These are phyloP conservation scores for Ephemerocybe angulata DNA, from an alignment of 768 basidiomycete species.

Conservation along the genomic window DNA sequence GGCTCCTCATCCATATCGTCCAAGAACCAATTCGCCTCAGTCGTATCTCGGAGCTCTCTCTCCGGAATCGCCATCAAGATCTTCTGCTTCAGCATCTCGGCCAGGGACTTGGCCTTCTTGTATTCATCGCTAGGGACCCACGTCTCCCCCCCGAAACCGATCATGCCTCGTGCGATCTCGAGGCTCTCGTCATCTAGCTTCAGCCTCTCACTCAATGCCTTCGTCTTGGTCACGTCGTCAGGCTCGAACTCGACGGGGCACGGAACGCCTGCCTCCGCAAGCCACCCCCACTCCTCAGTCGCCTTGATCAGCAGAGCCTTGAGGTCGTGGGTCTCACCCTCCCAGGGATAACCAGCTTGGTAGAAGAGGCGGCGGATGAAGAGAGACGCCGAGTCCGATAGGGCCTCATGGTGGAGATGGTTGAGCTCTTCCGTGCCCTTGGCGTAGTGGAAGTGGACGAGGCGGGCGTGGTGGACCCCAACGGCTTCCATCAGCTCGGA, in stretches of 20 bases:
- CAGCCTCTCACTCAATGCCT: conserved; percentile 31
- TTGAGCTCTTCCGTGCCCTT: conserved; percentile 43
- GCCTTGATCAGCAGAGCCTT: conserved; percentile 44
- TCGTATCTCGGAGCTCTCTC: conserved; percentile 34
- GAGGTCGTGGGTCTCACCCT: conserved; percentile 46
- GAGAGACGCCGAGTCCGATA: conserved; percentile 33
- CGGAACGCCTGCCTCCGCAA: conserved; percentile 34
- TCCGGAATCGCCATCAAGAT: conserved; percentile 27
- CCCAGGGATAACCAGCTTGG: conserved; percentile 44
- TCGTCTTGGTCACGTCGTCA: conserved; percentile 41
- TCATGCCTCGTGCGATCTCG: conserved; percentile 21
- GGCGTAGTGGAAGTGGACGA: conserved; percentile 50
- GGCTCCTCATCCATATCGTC: conserved; percentile 48
- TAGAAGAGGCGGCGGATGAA: conserved; percentile 41
- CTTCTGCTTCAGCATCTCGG: conserved; percentile 32
- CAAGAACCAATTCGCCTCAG: conserved; percentile 40
- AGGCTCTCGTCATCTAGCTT: conserved; percentile 27
- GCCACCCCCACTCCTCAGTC: conserved; percentile 38
- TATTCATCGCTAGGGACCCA: conserved; percentile 45
- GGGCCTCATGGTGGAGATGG: conserved; percentile 35
- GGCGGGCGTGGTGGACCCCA: conserved; percentile 41
- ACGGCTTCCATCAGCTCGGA: conserved; percentile 26
- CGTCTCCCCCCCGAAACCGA: conserved; percentile 35
- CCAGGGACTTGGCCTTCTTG: conserved; percentile 32
- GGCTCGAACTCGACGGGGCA: conserved; percentile 46